Evolutionary conservation across 2,329 filamentous ascomycete species (phyloP).

Genomic region (Laburnicola sp.): DNA sequence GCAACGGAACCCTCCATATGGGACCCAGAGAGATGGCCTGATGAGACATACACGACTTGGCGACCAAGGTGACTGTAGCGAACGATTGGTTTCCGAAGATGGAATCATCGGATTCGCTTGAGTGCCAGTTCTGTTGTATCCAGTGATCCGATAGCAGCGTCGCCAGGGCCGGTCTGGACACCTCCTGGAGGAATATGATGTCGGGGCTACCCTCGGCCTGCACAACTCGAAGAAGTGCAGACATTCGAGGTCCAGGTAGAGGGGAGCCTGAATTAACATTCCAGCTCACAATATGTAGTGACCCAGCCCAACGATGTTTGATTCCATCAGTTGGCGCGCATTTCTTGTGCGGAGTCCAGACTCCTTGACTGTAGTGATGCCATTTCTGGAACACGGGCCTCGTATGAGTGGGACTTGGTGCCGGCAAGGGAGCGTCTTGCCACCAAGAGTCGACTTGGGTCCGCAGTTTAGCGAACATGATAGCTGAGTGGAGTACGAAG

Average conservation of each 20-base stretch:
- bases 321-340: background rate
- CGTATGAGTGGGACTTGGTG: background rate
- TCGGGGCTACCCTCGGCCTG: background rate
- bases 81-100: slow-evolving; percentile 5
- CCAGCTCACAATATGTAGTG: slow-evolving; percentile 7
- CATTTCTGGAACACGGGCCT: slow-evolving; percentile 7
- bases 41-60: slow-evolving; percentile 2
- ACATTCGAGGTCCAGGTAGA: slow-evolving; percentile 5
- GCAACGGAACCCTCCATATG: slow-evolving; percentile 7
- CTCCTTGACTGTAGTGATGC: slow-evolving; percentile 1
- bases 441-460: slow-evolving; percentile 6
- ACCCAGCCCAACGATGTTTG: slow-evolving; percentile 1
- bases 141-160: slow-evolving; percentile 2
- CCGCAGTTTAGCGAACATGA: slow-evolving; percentile 2
- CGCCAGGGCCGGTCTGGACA: slow-evolving; percentile 1
- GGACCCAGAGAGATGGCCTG: slow-evolving; percentile 4
- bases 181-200: slow-evolving; percentile 11
- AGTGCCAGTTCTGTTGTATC: slow-evolving; percentile 8
- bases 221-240: slow-evolving; percentile 3
- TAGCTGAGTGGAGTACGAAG: too few relatives aligned
- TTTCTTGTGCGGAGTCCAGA: slow-evolving; percentile 2
- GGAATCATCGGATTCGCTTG: slow-evolving; percentile 6
- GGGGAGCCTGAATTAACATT: slow-evolving; percentile 7
- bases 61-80: slow-evolving; percentile 9
- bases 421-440: slow-evolving; percentile 1